Base-by-base conservation (phyloP, 2,329 filamentous ascomycete genomes). In the Neodidymelliopsis sp. region DNA sequence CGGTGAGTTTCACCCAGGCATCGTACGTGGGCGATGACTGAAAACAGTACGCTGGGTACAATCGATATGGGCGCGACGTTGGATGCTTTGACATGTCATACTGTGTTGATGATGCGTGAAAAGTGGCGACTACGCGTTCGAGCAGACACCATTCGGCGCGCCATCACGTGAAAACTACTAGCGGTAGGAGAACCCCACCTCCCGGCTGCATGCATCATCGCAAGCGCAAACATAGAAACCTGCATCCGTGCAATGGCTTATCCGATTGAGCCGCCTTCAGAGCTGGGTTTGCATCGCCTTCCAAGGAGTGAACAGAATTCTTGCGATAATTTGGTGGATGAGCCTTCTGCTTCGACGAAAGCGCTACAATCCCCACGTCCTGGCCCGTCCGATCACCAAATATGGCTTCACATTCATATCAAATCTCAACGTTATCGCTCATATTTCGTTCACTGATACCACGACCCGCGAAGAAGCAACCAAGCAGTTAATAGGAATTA, bases 11-110 rank as follows among this genome's bases (percentile, higher is more conserved):
- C 68, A 85, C 84, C 84, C 84, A 87, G 64, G 76, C 67, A 71
- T 81, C 79, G 69, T 79, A 84, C 7, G 84, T 87, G n/a, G 81
- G 79, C 5, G 84, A 86, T 25, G 76, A 77, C 35, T 73, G 70
- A 68, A 84, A 85, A 74, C 82, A 85, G 66, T 80, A 84, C 27
- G 79, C 79, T 12, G 84, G 82, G 55, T 85, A 85, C 54, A 83
- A 56, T 53, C 61, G 56, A 57, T 62, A 64, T 11, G 69, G 45
- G 40, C 49, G 61, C 53, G 55, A 41, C 36, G 54, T 49, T 39
- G 49, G 51, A 46, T 54, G 56, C 54, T 55, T 62, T 59, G 61
- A 66, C 62, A 66, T 66, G 22, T 67, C 65, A 69, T 69, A 31
- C 56, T 68, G 54, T 54, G 57, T 46, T 54, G 55, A 47, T 53